Conservation (phyloP, 1,139 yeast species). For the Pichiaceae sp. region DNA sequence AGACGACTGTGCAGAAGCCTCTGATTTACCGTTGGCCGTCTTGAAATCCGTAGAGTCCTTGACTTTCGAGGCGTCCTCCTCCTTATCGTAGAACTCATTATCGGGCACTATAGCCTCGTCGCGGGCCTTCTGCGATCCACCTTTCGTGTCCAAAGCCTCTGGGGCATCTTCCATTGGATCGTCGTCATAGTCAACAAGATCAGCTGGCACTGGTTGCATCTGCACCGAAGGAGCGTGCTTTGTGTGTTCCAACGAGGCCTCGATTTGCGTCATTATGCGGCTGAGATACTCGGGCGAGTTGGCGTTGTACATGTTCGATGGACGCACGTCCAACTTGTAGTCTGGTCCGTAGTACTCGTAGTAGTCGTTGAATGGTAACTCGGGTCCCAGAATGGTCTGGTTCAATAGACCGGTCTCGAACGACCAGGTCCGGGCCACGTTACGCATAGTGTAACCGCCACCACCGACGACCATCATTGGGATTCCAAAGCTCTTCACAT, state of each 20-base stretch:
- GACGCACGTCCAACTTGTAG: constrained; percentile 85
- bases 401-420: constrained; percentile 87
- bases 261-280: constrained; percentile 71
- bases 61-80: constrained; percentile 35
- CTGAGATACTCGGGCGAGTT: constrained; percentile 89
- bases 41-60: constrained; percentile 16
- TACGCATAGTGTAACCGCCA: constrained; percentile 95
- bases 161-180: constrained; percentile 64
- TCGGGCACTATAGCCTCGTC: constrained; percentile 64
- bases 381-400: constrained; percentile 68
- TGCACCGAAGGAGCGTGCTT: constrained; percentile 95
- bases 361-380: constrained; percentile 91
- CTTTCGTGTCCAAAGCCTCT: constrained; percentile 77
- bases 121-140: constrained; percentile 81
- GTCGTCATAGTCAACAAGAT: constrained; percentile 77
- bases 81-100: constrained; percentile 61
- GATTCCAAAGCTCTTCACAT: constrained; percentile 74
- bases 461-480: constrained; percentile 94
- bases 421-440: constrained; percentile 91
- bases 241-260: constrained; percentile 74
- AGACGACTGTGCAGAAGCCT: neutral
- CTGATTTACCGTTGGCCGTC: constrained; percentile 1
- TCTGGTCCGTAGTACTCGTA: constrained; percentile 97
- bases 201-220: constrained; percentile 82
- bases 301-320: constrained; percentile 94